Evolutionary conservation across 139 green algal species (phyloP).

Genomic region (Nannochloris sp.): DNA sequence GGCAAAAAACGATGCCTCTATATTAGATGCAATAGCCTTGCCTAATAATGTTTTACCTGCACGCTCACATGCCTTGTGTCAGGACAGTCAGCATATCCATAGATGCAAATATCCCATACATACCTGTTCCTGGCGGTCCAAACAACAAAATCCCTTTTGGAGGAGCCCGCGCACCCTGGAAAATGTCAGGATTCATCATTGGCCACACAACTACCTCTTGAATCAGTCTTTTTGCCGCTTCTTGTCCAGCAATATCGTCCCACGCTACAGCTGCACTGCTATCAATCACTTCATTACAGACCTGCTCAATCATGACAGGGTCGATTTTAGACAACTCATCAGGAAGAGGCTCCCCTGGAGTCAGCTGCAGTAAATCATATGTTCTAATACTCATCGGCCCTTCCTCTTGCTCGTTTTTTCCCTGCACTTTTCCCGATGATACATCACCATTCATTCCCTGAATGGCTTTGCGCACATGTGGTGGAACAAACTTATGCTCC

Average conservation of each 20-base stretch:
- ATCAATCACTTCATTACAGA: conserved; percentile 68
- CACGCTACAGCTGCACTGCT: conserved; percentile 30
- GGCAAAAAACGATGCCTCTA: conserved; percentile 95
- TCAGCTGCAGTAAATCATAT: conserved; percentile 11
- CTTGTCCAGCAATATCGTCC: conserved; percentile 69
- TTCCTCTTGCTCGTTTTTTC: conserved; percentile 12
- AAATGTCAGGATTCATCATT: conserved; percentile 87
- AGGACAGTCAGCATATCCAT: too few species aligned
- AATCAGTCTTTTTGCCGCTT: conserved; percentile 72
- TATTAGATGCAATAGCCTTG: conserved; percentile 88
- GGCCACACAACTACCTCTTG: conserved; percentile 97
- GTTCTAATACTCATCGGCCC: background rate
- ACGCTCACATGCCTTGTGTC: too few species aligned
- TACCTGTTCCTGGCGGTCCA: conserved; percentile 58
- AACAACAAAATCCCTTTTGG: conserved; percentile 89
- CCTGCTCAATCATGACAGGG: conserved; percentile 50
- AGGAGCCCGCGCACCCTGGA: conserved; percentile 76
- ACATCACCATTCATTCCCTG: conserved; percentile 9
- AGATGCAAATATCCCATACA: too few species aligned
- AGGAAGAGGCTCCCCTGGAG: conserved; percentile 44
- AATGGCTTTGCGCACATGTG: conserved; percentile 47
- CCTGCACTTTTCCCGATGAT: conserved; percentile 7
- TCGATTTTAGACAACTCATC: conserved; percentile 52
- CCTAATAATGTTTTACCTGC: conserved; percentile 94
- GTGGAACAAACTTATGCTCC: conserved; percentile 52